phyloP scores from a whole-genome alignment of 305 asterid species.

The Lippia alba region DNA sequence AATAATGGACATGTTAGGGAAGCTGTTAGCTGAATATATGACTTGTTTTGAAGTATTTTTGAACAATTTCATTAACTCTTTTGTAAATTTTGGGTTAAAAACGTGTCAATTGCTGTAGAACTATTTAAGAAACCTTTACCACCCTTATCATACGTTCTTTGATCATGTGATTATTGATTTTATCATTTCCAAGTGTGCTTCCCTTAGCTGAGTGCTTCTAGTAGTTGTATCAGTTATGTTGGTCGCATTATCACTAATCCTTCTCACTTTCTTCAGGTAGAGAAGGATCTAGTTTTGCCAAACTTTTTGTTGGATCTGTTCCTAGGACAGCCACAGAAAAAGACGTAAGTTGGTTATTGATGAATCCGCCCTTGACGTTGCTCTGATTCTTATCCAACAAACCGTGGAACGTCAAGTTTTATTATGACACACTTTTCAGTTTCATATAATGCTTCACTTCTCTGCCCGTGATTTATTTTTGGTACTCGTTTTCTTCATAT shows the following conservation, averaged over 20 bases:
- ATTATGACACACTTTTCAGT: background rate
- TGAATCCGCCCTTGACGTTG: slow-evolving; percentile 17
- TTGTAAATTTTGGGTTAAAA: background rate
- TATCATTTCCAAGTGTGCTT: background rate
- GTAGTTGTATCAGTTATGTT: slow-evolving; percentile 5
- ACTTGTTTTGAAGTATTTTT: slow-evolving; percentile 3
- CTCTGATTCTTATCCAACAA: slow-evolving; percentile 10
- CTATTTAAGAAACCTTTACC: background rate
- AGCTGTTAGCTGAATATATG: slow-evolving; percentile 4
- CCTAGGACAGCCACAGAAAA: slow-evolving; percentile 87
- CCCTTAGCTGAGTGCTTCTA: slow-evolving; percentile 18
- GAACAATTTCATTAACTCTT: background rate
- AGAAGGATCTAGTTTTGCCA: slow-evolving; percentile 73
- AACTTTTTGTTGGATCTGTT: slow-evolving; percentile 96
- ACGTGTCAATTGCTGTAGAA: slow-evolving; percentile 2
- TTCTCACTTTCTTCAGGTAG: slow-evolving; percentile 48
- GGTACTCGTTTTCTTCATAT: background rate
- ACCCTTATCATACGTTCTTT: background rate
- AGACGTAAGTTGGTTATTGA: slow-evolving; percentile 65
- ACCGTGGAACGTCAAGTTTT: slow-evolving; percentile 16
- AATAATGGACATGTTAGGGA: background rate
- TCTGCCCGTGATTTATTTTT: background rate
- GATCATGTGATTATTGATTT: slow-evolving; percentile 13
- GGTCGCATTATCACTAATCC: slow-evolving; percentile 17
- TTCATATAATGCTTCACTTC: slow-evolving; percentile 4